Conservation (phyloP, 176 grass and related monocot genomes). For the Oryza punctata region DNA sequence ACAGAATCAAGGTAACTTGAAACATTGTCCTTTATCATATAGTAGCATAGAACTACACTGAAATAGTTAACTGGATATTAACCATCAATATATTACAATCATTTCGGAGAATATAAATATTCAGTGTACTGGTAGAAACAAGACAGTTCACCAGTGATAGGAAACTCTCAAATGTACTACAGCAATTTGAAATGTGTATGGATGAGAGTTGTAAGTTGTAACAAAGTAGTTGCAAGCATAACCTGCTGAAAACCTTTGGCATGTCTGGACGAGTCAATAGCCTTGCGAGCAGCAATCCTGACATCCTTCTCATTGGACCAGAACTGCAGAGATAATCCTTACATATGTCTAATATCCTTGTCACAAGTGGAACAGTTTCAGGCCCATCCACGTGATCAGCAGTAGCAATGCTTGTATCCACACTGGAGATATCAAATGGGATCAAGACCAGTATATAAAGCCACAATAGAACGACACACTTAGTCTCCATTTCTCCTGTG, state of each 20-base stretch:
- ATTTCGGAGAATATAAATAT: constrained; percentile 22
- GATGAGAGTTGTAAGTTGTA: constrained; percentile 28
- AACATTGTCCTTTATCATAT: background rate
- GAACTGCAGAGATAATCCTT: constrained; percentile 93
- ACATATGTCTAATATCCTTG: constrained; percentile 82
- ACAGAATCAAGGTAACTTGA: constrained; percentile 39
- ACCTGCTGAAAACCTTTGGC: constrained; percentile 79
- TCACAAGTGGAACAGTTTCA: constrained; percentile 73
- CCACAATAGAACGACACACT: constrained; percentile 93
- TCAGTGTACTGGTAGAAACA: constrained; percentile 21
- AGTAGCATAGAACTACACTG: constrained; percentile 17
- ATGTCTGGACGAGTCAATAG: constrained; percentile 97
- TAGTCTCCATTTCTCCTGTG: constrained; percentile 97
- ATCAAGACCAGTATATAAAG: constrained; percentile 97
- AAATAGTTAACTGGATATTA: constrained; percentile 7
- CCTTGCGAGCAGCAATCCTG: constrained; percentile 86
- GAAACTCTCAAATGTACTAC: constrained; percentile 13
- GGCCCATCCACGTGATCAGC: constrained; percentile 36
- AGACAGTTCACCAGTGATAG: constrained; percentile 23
- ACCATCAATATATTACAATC: background rate
- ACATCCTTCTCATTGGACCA: constrained; percentile 98
- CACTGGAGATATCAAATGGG: constrained; percentile 94
- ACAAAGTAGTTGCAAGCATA: constrained; percentile 40
- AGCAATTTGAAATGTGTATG: constrained; percentile 34
- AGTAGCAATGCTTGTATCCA: constrained; percentile 76